Percentiles rank a stretch among this genome's conserved stretches.
Evolutionary conservation across 306 rosid genomes (phyloP).

Genomic region (Cicer bijugum): DNA sequence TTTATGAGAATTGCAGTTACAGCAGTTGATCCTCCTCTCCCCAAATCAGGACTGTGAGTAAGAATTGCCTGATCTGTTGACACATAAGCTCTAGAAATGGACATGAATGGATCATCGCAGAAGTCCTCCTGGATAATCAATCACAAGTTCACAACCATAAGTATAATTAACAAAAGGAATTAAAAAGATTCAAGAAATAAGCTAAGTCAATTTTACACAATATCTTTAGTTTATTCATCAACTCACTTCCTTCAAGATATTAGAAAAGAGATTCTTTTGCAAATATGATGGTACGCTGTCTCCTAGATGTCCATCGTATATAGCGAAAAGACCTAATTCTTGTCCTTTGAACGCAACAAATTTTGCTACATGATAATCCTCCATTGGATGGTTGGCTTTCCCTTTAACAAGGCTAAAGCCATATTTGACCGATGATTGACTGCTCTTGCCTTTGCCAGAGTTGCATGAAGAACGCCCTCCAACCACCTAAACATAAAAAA

Average conservation of each 20-base stretch:
- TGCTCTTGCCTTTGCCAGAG: constrained; percentile 86
- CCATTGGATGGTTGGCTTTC: constrained; percentile 95
- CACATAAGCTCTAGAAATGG: constrained; percentile 64
- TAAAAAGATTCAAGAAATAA: constrained; percentile 12
- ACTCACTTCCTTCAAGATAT: constrained; percentile 87
- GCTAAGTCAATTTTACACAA: constrained; percentile 11
- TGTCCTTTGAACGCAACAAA: constrained; percentile 58
- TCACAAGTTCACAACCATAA: constrained; percentile 29
- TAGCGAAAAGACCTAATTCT: constrained; percentile 84
- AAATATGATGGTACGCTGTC: constrained; percentile 82
- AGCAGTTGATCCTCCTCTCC: constrained; percentile 84
- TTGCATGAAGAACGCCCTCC: constrained; percentile 76
- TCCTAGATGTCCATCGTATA: constrained; percentile 86
- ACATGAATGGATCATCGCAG: constrained; percentile 64
- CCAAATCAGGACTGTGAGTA: constrained; percentile 74
- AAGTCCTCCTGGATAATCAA: constrained; percentile 61
- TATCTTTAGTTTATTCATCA: constrained; percentile 39
- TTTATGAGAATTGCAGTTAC: constrained; percentile 76
- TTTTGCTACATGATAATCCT: constrained; percentile 86
- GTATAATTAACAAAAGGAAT: background rate
- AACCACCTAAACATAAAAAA: constrained; percentile 53
- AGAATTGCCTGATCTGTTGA: constrained; percentile 74
- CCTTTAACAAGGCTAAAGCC: constrained; percentile 93
- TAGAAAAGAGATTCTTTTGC: constrained; percentile 75
- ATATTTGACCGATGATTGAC: constrained; percentile 67